phyloP scores from a whole-genome alignment of 805 yeast genomes.

The Candida insectorum region DNA sequence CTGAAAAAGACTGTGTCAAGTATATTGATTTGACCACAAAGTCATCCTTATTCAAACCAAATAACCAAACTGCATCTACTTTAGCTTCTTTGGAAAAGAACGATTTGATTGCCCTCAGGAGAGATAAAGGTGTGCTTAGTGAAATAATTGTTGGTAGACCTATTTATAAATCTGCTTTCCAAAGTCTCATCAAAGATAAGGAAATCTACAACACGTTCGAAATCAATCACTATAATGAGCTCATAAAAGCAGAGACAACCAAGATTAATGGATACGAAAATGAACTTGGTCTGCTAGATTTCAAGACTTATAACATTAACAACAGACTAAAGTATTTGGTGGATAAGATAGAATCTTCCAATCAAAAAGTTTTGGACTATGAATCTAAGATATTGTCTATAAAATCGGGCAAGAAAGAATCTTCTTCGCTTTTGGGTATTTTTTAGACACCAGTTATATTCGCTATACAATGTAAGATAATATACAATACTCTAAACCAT shows the following conservation, averaged over 20 bases:
- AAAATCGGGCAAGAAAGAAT: constrained; percentile 8
- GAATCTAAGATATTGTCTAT: constrained; percentile 27
- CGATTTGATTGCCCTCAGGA: constrained; percentile 68
- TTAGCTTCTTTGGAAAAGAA: constrained; percentile 72
- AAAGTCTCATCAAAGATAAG: constrained; percentile 55
- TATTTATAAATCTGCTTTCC: constrained; percentile 75
- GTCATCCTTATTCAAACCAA: constrained; percentile 58
- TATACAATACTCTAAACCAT: constrained; percentile 43
- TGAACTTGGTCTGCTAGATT: constrained; percentile 55
- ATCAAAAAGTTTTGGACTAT: constrained; percentile 33
- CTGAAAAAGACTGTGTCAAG: constrained; percentile 43
- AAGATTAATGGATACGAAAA: constrained; percentile 66
- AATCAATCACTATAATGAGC: constrained; percentile 50
- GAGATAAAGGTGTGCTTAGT: constrained; percentile 71
- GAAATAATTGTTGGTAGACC: constrained; percentile 81
- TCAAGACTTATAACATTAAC: constrained; percentile 48
- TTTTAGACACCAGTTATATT: constrained; percentile 1
- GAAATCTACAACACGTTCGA: constrained; percentile 61
- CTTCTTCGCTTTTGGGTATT: constrained; percentile 11
- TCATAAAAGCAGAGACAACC: constrained; percentile 56
- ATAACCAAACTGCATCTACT: constrained; percentile 43
- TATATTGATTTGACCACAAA: constrained; percentile 49
- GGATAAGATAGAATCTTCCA: constrained; percentile 62
- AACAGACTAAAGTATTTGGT: constrained; percentile 65
- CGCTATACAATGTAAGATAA: neutral